Evolutionary conservation across 345 rosid species (phyloP).

Genomic region (Melastoma malabathricum): DNA sequence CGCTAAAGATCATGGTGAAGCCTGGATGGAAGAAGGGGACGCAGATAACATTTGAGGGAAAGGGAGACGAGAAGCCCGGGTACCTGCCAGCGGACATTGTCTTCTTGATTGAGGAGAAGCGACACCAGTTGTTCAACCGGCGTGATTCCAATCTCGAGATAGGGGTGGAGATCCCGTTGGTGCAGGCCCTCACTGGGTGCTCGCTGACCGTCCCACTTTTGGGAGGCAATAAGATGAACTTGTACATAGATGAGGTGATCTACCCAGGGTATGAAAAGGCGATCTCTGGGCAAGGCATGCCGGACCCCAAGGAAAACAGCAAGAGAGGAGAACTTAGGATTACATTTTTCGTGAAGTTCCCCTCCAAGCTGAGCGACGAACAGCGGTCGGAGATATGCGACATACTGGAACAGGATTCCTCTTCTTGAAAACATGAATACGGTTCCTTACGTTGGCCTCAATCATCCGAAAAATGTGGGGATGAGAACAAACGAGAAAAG

Average conservation of each 20-base stretch:
- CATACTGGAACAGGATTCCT: conserved; percentile 39
- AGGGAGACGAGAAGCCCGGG: conserved; percentile 72
- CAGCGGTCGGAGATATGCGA: conserved; percentile 31
- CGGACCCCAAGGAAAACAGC: conserved; percentile 31
- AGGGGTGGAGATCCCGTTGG: conserved; percentile 53
- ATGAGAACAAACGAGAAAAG: too few relatives aligned
- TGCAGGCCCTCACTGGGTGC: conserved; percentile 73
- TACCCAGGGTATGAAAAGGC: conserved; percentile 54
- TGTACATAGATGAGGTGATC: conserved; percentile 39
- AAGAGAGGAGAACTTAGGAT: conserved; percentile 53
- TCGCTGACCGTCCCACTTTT: conserved; percentile 51
- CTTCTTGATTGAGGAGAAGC: conserved; percentile 44
- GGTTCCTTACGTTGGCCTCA: too few relatives aligned
- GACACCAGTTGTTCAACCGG: conserved; percentile 52
- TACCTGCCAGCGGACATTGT: conserved; percentile 53
- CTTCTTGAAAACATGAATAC: conserved; percentile 3
- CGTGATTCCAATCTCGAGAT: conserved; percentile 55
- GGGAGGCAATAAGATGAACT: conserved; percentile 41
- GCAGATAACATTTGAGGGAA: conserved; percentile 70
- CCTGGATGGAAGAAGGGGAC: conserved; percentile 96
- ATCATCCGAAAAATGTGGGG: too few relatives aligned
- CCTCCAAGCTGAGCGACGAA: conserved; percentile 30
- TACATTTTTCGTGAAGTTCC: conserved; percentile 49
- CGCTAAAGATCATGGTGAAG: conserved; percentile 40
- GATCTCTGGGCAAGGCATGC: conserved; percentile 68